These are phyloP conservation scores for Geum urbanum DNA, from an alignment of 306 rosid genomes.

Conservation along the genomic window DNA sequence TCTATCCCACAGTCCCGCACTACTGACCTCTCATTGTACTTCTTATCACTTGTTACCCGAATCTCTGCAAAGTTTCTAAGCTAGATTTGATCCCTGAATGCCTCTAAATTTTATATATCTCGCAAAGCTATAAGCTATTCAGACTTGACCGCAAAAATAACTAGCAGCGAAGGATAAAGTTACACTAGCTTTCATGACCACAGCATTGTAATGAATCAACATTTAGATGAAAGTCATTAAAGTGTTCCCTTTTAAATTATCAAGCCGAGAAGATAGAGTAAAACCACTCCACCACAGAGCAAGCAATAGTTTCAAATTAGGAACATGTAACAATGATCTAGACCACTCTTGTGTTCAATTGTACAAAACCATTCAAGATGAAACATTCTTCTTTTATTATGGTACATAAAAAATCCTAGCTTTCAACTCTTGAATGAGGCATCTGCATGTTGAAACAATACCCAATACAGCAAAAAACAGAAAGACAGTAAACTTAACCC, in stretches of 20 bases:
- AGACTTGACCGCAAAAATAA: background rate
- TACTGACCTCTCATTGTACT: background rate
- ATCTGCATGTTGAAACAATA: background rate
- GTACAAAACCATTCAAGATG: background rate
- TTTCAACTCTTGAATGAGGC: background rate
- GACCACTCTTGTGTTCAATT: no score
- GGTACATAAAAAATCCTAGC: background rate
- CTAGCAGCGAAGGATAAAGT: background rate
- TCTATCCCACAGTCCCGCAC: background rate
- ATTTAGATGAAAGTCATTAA: background rate
- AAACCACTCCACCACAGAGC: background rate
- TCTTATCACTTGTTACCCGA: background rate
- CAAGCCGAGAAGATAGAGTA: background rate
- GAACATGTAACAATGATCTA: no score
- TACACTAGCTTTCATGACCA: background rate
- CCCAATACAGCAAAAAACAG: background rate
- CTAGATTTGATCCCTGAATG: background rate
- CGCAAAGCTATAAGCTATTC: background rate
- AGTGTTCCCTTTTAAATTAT: no score
- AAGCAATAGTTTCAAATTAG: background rate
- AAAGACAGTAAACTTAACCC: background rate
- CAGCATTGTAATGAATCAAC: background rate
- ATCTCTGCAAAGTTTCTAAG: background rate
- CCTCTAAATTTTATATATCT: background rate
- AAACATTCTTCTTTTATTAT: background rate